Conservation (phyloP, 2,329 filamentous ascomycete genomes). For the Fulvia fulva region DNA sequence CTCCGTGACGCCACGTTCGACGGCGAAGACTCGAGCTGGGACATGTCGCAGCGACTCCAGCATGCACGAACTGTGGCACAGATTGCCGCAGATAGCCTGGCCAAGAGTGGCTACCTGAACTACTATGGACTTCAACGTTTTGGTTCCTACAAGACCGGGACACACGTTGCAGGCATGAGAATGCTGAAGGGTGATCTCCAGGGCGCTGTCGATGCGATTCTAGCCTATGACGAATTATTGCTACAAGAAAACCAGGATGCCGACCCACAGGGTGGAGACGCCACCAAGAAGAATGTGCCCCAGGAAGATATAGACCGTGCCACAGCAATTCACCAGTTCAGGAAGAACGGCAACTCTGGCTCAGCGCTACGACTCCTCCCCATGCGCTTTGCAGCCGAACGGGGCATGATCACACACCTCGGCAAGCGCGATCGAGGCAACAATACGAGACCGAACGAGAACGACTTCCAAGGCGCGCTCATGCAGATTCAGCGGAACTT, state of each 20-base stretch:
- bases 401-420: constrained; percentile 73
- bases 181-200: constrained; percentile 80
- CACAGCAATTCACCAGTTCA: constrained; percentile 71
- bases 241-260: constrained; percentile 51
- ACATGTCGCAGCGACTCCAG: constrained; percentile 37
- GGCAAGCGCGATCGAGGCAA: constrained; percentile 41
- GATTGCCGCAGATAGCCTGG: constrained; percentile 62
- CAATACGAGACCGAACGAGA: constrained; percentile 47
- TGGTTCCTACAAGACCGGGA: constrained; percentile 80
- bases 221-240: constrained; percentile 66
- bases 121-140: constrained; percentile 98
- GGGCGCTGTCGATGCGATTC: constrained; percentile 71
- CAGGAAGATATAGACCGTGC: constrained; percentile 77
- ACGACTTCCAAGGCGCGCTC: constrained; percentile 78
- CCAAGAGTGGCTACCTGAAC: constrained; percentile 81
- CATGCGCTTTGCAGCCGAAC: constrained; percentile 76
- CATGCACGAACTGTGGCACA: constrained; percentile 52
- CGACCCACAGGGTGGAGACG: constrained; percentile 17
- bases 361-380: constrained; percentile 68
- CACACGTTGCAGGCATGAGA: constrained; percentile 77
- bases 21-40: constrained; percentile 34
- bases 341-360: constrained; percentile 43
- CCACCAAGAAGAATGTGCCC: constrained; percentile 46
- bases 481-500: constrained; percentile 75
- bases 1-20: constrained; percentile 76